A percentile compares a stretch with the other conserved stretches of the same genome.
Evolutionary conservation across 139 green algal genomes (phyloP).

Genomic region (Asterochloris sp.): DNA sequence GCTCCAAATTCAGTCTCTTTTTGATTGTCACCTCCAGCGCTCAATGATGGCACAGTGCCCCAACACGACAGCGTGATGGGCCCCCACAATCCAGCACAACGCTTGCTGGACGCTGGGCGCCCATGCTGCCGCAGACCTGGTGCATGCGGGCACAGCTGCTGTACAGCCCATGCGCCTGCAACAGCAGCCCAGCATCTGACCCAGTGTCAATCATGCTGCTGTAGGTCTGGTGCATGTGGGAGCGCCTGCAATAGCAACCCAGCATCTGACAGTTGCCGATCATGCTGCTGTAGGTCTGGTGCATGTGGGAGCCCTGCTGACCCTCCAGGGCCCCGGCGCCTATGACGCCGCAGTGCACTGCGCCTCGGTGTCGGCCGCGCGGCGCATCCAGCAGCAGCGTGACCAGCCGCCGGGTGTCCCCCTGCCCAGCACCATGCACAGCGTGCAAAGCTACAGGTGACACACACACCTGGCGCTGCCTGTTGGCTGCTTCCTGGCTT

Average conservation of each 20-base stretch:
- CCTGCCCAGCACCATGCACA: conserved; percentile 14
- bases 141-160: neutral
- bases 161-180: neutral
- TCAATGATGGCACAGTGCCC: no score
- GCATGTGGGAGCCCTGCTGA: conserved; percentile 64
- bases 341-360: conserved; percentile 91
- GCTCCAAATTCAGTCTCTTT: no score
- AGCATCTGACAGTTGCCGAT: neutral
- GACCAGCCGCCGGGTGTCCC: neutral
- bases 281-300: conserved; percentile 6
- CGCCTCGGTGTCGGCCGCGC: conserved; percentile 77
- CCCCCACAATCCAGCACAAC: no score
- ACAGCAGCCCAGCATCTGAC: neutral
- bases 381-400: conserved; percentile 44
- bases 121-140: neutral
- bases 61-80: no score
- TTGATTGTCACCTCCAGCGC: no score
- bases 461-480: no score
- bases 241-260: neutral
- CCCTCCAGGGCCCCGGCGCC: conserved; percentile 76
- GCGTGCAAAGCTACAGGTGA: conserved; percentile 2
- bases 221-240: neutral
- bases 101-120: neutral
- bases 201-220: neutral
- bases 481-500: no score